phyloP scores from a whole-genome alignment of 306 rosid genomes.

The Pterocarpus macrocarpus region DNA sequence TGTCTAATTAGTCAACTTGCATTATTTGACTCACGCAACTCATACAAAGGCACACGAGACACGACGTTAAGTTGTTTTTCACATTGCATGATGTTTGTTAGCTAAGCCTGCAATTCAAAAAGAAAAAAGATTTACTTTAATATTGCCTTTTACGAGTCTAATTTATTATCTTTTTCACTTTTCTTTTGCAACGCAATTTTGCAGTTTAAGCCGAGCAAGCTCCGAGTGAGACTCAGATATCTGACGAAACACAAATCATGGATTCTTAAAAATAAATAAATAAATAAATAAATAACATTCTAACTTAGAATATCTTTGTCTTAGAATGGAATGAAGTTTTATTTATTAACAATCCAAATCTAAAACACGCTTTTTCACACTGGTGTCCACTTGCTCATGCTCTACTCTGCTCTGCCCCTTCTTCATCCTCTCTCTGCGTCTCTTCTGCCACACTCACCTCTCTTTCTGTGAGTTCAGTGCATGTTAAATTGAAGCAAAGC shows the following conservation, averaged over 20 bases:
- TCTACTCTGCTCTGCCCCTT: conserved; percentile 31
- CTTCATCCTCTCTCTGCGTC: neutral
- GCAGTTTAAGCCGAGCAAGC: too few relatives aligned
- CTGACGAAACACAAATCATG: conserved; percentile 46
- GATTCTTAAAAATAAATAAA: neutral
- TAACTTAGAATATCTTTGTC: conserved; percentile 60
- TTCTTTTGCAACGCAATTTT: too few relatives aligned
- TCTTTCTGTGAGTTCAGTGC: neutral
- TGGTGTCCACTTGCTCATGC: conserved; percentile 40
- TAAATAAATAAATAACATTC: neutral
- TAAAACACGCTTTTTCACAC: conserved; percentile 49
- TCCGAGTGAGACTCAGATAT: too few relatives aligned
- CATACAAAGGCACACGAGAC: too few relatives aligned
- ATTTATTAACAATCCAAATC: conserved; percentile 62
- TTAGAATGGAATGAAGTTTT: conserved; percentile 21
- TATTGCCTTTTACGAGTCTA: too few relatives aligned
- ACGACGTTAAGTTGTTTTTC: too few relatives aligned
- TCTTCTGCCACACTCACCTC: conserved; percentile 10
- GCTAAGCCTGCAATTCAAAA: too few relatives aligned
- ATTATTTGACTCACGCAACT: too few relatives aligned
- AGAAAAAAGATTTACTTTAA: too few relatives aligned
- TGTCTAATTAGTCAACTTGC: too few relatives aligned
- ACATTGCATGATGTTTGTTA: too few relatives aligned
- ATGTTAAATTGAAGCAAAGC: conserved; percentile 42
- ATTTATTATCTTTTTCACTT: too few relatives aligned